Base-by-base conservation (phyloP, 176 grass and related monocot species). In the Oryza glaberrima region DNA sequence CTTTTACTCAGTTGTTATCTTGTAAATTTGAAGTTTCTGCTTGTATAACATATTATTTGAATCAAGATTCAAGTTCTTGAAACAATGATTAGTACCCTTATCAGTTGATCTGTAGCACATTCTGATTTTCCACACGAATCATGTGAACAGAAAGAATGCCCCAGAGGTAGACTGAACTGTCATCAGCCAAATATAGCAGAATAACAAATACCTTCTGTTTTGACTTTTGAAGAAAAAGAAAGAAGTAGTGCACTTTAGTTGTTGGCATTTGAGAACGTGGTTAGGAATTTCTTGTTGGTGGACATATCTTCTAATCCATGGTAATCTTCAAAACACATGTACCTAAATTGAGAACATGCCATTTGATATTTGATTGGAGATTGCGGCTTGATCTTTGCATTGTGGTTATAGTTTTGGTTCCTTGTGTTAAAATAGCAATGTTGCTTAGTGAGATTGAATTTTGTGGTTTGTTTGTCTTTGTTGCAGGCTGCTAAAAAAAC, bases 401-500 rank as follows among this genome's bases (percentile, higher is more conserved):
- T 52, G 14, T 52, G 49, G 14, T 76, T 73, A 9, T n/a, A 79
- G 17, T 68, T 83, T 36, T 74, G 58, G 23, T 73, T n/a, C 56
- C 34, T 67, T 47, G 16, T 78, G 74, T 87, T 61, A 35, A 19
- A 34, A 56, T 56, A 76, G 5, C 43, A 44, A 75, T 75, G 28
- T 46, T 67, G 19, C 76, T 49, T 75, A 6, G 12, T 19, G 26
- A 34, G 30, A 73, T 51, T 91, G 40, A 87, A 36, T 64, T 79
- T 41, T 68, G 32, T 71, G 70, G 68, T 76, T 79, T 30, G 7
- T 30, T 26, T 75, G 41, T 9, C 16, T 52, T 48, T 26, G 47
- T 78, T 86, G 80, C 69, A 99, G 93, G 96, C 91, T 89, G 91
- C 96, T 68, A 99, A 99, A 83, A 99, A 99, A 71, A 96, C 96